Evolutionary conservation across 106 monocot genomes (phyloP), one percentile per base, ranked within the genome.

Genomic region (Acorus calamus): DNA sequence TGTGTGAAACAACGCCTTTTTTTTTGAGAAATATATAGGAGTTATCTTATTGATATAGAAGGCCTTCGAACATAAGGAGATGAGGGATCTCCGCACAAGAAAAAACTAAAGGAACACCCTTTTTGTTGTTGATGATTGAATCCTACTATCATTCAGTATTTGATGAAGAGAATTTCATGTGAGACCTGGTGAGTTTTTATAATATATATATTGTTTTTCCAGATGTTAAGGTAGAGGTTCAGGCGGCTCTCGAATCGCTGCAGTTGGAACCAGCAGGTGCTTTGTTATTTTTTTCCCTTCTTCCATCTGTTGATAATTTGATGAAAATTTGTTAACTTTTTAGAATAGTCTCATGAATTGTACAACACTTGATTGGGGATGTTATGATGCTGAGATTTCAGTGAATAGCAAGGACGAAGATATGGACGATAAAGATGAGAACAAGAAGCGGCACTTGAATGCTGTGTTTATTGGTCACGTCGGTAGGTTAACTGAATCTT

Each of bases 391-490:
- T 48, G 77, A 74, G 51, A 52, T 50, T 3, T 60, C 61, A 65
- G 12, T 55, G 76, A 11, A n/a, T 57, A 62, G 74, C 14, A 79
- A 77, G 61, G 58, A 42, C 42, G 72, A 76, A 52, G 82, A 79
- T 45, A 9, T 53, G 42, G 71, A 71, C 46, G 81, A 74, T 41
- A 67, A 71, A 43, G 79, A 84, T 49, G 81, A 74, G 14, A 53
- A 42, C 46, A 81, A 71, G 56, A 92, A 92, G 66, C 73, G 87
- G 3, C 92, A 92, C 63, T 67, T 87, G 13, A 92, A 92, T 87
- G 84, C 84, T 75, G 92, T 92, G 56, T 92, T 92, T 67, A 92
- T 92, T 65, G 92, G 92, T 55, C 92, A 92, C 77, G 92, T 92
- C 53, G 92, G 92, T 92, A 80, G 60, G 87, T 74, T 67, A 8